Evolutionary conservation across 2,329 filamentous ascomycete genomes (phyloP), one percentile per base, ranked within the genome.

Genomic region (Calonectria crousiana): DNA sequence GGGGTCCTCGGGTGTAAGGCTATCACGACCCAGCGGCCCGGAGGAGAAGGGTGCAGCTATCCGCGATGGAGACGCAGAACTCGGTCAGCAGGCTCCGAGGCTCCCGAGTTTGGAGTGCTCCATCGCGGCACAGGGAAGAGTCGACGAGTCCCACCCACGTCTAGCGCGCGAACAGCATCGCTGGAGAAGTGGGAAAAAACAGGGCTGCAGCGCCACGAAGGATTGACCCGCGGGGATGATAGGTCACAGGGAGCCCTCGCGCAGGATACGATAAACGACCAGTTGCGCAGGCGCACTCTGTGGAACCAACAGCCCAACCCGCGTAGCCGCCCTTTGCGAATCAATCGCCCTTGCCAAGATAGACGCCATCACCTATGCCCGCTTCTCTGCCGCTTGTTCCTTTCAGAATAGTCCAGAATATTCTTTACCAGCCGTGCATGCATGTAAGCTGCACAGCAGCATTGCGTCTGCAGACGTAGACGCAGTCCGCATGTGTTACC

Each of bases 401-500:
- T 9, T 53, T 18, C 18, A 11, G 18, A 28, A 16, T 16, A 11
- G 18, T 62, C 56, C 38, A 18, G 56, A 41, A 62, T 41, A 13
- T 41, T 23, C 44, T 41, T 23, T 30, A 28, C 34, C 56, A 41
- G 26, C 18, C 34, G 34, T 62, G 56, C 56, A 56, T 62, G 56
- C 56, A 62, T 62, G 36, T 30, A 28, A 36, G 36, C 56, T 62
- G 56, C 34, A 41, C 56, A 41, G 16, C 44, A 23, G 1, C n/a
- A n/a, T 47, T 23, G 20, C 44, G 34, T 20, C 34, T 62, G 56
- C 56, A 41, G 38, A 26, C 38, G 38, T 34, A 62, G 56, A 44
- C 23, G 56, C 56, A 62, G 56, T 62, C 56, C 56, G 56, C 56
- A 62, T 62, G 56, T 11, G 56, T 62, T 62, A 18, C 56, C 56